Evolutionary conservation across 176 grass and related monocot genomes (phyloP), one percentile per base, ranked within the genome.

Genomic region (Microstegium vimineum): DNA sequence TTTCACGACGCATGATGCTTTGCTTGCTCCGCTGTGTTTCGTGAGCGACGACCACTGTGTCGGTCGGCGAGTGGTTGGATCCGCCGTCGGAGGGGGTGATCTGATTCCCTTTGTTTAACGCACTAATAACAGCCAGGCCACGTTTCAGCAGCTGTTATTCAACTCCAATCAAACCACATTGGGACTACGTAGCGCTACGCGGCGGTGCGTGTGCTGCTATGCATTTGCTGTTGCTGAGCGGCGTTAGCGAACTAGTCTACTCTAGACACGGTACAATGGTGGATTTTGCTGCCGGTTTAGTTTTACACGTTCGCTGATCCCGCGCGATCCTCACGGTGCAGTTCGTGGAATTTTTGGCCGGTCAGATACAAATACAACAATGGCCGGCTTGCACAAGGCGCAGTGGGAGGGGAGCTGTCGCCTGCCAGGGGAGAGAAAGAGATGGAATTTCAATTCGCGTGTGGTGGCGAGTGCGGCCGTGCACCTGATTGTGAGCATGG

Each of bases 401-500:
- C 3, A 27, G 25, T 25, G 3, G 23, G 23, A 12, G 40, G 40
- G 7, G 40, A 9, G 64, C 17, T 18, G 64, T 13, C 16, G 26
- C 15, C 26, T 73, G 10, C 26, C 3, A 20, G 6, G 1, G 36
- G 36, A 2, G n/a, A 36, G 74, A 36, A 8, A 15, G 32, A 3
- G 49, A 28, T 32, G 20, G 12, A 27, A 16, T 73, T 78, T 12
- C 10, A 18, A 27, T 46, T 40, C 7, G 54, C 14, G 43, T 13
- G 34, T 20, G 32, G 33, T 34, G 80, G 34, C 32, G 86, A 88
- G 43, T 22, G 66, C 15, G 81, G 81, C 86, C 67, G 86, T 35
- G 74, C 81, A 88, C 81, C 86, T 18, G 86, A 56, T 69, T 5
- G 20, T 51, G 76, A n/a, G n/a, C 80, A n/a, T 4, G 27, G 86